These are phyloP conservation scores for Saccharomyces hybrid DNA, from an alignment of 1,139 yeast genomes.

Conservation along the genomic window DNA sequence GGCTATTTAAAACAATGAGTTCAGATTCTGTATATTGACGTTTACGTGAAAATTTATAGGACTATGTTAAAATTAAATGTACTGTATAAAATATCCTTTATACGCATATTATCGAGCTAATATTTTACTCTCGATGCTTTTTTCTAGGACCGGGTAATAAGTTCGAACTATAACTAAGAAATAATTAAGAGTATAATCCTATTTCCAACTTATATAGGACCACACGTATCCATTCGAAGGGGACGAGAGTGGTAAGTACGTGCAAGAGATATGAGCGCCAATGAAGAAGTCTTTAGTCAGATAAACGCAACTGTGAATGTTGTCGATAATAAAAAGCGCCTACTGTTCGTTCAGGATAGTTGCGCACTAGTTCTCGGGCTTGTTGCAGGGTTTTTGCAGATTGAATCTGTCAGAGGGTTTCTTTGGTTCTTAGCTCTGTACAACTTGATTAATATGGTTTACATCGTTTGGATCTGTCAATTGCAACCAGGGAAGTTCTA, in stretches of 20 bases:
- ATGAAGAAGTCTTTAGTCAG: conserved; percentile 12
- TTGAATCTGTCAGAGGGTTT: conserved; percentile 61
- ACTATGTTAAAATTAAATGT: not conserved
- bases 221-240: not conserved
- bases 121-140: not conserved
- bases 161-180: not conserved
- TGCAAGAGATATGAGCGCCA: conserved; percentile 3
- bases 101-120: not conserved
- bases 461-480: conserved; percentile 23
- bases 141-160: not conserved
- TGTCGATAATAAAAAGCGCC: conserved; percentile 30
- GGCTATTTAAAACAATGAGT: conserved; percentile 24
- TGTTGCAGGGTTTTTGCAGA: conserved; percentile 62
- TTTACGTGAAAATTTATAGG: not conserved
- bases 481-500: conserved; percentile 42
- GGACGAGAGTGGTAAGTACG: not conserved
- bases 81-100: not conserved
- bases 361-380: conserved; percentile 61
- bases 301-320: conserved; percentile 23
- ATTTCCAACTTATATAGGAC: not conserved
- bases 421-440: conserved; percentile 48
- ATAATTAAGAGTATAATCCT: not conserved
- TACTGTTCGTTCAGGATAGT: conserved; percentile 54
- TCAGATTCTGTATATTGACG: not conserved
- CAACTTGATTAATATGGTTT: conserved; percentile 37